Base-by-base conservation (phyloP, 2,329 filamentous ascomycete genomes). In the Trichoderma citrinoviride region DNA sequence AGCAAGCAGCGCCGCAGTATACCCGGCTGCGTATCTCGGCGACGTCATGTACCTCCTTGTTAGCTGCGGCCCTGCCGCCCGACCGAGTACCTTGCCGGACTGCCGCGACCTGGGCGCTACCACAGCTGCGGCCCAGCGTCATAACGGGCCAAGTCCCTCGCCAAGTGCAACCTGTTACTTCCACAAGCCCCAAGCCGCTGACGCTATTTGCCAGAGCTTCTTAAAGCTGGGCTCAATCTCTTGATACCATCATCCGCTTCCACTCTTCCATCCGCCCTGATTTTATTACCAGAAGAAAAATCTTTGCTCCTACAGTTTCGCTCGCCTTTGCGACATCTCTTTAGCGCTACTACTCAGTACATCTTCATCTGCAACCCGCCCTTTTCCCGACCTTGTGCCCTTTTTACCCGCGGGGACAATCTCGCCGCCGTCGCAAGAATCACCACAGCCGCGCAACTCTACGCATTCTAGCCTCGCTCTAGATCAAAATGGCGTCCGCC, bases 401-500 rank as follows among this genome's bases (percentile, higher is more conserved):
- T 55, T 55, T 43, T 21, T 43, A 19, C 33, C 15, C 53, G 40
- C 60, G 40, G 60, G 44, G 60, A 54, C 40, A 49, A 54, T 52
- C 7, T 54, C 17, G 49, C 33, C 44, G 29, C 43, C 64, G 50
- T 65, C 43, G 43, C 57, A 29, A 65, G 40, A 44, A 54, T 4
- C 12, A 27, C 57, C 49, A 55, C 29, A 25, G 37, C 44, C 46
- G 37, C 44, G 55, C 61, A 58, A 49, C 44, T 57, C 66, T 55
- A 25, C 52, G 41, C 65, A 61, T 57, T 55, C 27, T 14, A 61
- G 41, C 58, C 40, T 56, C 43, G 33, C 17, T 15, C 49, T 53
- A 78, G 85, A 23, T 25, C 29, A 49, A 74, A 72, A 92, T 92
- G 89, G 89, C 88, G 78, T 83, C 84, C 68, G 83, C 88, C 72